Conservation (phyloP, 768 basidiomycete genomes). For the Termitomyces sp. region DNA sequence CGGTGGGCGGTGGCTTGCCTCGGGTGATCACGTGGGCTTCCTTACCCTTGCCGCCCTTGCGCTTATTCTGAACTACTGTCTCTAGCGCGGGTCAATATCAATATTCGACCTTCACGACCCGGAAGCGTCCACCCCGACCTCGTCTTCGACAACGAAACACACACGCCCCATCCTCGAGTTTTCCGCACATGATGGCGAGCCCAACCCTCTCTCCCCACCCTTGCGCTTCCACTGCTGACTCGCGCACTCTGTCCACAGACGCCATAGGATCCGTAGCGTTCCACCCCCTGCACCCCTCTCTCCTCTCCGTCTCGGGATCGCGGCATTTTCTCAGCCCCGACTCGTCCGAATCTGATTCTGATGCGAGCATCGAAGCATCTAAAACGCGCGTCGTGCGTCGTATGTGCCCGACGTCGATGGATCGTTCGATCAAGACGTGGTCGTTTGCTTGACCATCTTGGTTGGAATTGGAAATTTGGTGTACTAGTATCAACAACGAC, state of each 20-base stretch:
- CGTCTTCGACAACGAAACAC: not conserved
- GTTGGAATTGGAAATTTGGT: no score
- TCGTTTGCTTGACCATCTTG: not conserved
- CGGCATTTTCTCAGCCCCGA: not conserved
- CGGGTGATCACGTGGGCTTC: not conserved
- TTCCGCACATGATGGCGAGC: not conserved
- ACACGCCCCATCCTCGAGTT: not conserved
- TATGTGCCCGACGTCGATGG: not conserved
- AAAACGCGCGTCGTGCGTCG: not conserved
- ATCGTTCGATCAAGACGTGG: not conserved
- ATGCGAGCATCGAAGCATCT: no score
- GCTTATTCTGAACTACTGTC: not conserved
- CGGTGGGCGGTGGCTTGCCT: not conserved
- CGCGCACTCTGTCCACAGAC: not conserved
- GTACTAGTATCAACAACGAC: no score
- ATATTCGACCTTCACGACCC: not conserved
- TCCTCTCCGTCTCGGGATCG: not conserved
- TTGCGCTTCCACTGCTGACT: not conserved
- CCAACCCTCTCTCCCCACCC: not conserved
- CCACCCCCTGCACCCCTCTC: not conserved
- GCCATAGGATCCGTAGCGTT: not conserved
- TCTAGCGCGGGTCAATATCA: not conserved
- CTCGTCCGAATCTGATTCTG: not conserved
- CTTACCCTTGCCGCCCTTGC: not conserved
- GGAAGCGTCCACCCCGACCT: not conserved